These are phyloP conservation scores for Botrytis deweyae DNA, from an alignment of 2,329 filamentous ascomycete species.

Conservation along the genomic window DNA sequence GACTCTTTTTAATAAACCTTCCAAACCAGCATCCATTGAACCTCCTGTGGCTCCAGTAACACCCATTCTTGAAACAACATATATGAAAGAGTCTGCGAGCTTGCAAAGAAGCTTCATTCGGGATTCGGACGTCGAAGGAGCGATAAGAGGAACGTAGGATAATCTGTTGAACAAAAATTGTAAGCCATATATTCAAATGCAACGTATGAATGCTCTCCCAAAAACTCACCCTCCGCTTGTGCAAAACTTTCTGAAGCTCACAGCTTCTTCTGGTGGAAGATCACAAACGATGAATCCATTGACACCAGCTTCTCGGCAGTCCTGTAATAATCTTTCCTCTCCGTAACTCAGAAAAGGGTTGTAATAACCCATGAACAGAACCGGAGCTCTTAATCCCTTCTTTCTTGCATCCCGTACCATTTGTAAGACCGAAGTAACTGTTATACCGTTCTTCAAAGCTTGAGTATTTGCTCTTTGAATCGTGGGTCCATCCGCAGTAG, in stretches of 20 bases:
- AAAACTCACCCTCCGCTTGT: slow-evolving; percentile 65
- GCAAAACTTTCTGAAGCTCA: slow-evolving; percentile 86
- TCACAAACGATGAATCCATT: slow-evolving; percentile 98
- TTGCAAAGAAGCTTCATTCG: slow-evolving; percentile 96
- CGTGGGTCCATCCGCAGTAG: slow-evolving; percentile 94
- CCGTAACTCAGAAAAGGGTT: slow-evolving; percentile 94
- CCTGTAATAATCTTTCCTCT: slow-evolving; percentile 81
- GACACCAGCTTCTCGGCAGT: slow-evolving; percentile 79
- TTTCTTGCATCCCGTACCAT: slow-evolving; percentile 81
- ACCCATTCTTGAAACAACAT: slow-evolving; percentile 95
- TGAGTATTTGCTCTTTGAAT: slow-evolving; percentile 95
- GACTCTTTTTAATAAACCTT: slow-evolving; percentile 77
- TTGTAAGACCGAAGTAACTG: slow-evolving; percentile 72
- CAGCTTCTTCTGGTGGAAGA: slow-evolving; percentile 90
- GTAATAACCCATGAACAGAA: slow-evolving; percentile 98
- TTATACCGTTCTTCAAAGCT: slow-evolving; percentile 86
- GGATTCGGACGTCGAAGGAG: slow-evolving; percentile 84
- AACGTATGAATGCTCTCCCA: background rate
- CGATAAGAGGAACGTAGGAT: slow-evolving; percentile 96
- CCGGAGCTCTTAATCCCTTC: slow-evolving; percentile 74
- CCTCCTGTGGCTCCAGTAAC: slow-evolving; percentile 83
- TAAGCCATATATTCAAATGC: slow-evolving; percentile 20
- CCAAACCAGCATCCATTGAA: slow-evolving; percentile 76
- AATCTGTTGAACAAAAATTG: slow-evolving; percentile 51
- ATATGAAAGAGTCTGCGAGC: slow-evolving; percentile 98